phyloP scores from a whole-genome alignment of 495 filamentous ascomycete genomes.

The Hypoxylon fragiforme region DNA sequence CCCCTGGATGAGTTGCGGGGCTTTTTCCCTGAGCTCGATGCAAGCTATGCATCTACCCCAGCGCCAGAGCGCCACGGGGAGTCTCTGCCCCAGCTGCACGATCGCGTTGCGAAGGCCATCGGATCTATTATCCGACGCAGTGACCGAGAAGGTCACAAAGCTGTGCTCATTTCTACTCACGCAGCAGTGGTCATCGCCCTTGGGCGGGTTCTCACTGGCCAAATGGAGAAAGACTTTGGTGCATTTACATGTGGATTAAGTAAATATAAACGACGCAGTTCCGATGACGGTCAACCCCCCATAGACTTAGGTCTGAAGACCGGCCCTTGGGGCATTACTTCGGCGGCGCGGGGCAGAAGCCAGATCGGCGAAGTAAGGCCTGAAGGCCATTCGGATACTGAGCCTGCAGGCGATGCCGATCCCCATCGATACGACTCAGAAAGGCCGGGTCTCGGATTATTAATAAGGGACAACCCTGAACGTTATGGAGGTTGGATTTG shows the following conservation, averaged over 20 bases:
- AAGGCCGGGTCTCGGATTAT: slow-evolving; percentile 47
- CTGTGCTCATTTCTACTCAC: slow-evolving; percentile 85
- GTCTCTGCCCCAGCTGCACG: slow-evolving; percentile 73
- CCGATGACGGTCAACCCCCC: neutral
- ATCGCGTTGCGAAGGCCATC: slow-evolving; percentile 73
- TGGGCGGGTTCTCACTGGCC: slow-evolving; percentile 76
- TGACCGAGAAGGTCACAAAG: slow-evolving; percentile 64
- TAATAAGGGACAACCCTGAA: slow-evolving; percentile 67
- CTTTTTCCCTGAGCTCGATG: slow-evolving; percentile 66
- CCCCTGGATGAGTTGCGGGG: slow-evolving; percentile 55
- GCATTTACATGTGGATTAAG: slow-evolving; percentile 85
- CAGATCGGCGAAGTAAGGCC: slow-evolving; percentile 31
- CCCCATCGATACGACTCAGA: slow-evolving; percentile 33
- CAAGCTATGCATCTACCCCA: slow-evolving; percentile 59
- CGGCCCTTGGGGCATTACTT: neutral
- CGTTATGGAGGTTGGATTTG: slow-evolving; percentile 83
- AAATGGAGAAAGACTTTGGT: slow-evolving; percentile 74
- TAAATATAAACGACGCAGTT: slow-evolving; percentile 46
- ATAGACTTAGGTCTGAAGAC: neutral
- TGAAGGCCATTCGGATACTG: slow-evolving; percentile 13
- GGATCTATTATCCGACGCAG: slow-evolving; percentile 68
- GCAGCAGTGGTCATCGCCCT: slow-evolving; percentile 85
- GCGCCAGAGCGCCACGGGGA: slow-evolving; percentile 74
- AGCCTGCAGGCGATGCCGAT: slow-evolving; percentile 42
- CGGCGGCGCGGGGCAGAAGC: slow-evolving; percentile 24